Evolutionary conservation across 2,329 filamentous ascomycete genomes (phyloP), one percentile per base, ranked within the genome.

Genomic region (Huntiella moniliformis): DNA sequence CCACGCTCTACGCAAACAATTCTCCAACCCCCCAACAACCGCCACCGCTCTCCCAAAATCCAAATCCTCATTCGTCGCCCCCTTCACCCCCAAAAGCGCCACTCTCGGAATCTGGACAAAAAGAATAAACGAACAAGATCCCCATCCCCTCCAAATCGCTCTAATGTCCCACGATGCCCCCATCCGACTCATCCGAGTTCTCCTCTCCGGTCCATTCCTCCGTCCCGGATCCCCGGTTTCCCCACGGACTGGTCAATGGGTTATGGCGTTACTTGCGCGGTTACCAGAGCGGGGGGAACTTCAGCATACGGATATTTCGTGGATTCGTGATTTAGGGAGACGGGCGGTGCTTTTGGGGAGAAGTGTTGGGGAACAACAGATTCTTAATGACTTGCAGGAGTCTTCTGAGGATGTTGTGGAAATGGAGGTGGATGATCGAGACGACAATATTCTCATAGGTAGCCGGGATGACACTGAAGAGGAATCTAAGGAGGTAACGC

Each of bases 181-280:
- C 2, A 62, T 88, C 42, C 68, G 72, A 33, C 66, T 88, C 31
- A 58, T 94, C 35, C 69, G 73, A 18, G 66, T 87, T 44, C 62
- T 82, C n/a, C 64, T 80, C 22, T 67, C 70, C 13, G 74, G 74
- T 44, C 74, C 74, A 50, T 74, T 81, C 44, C 68, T 80, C 45
- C 70, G 68, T 39, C 70, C 69, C 42, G 72, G 71, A n/a, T 61
- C 66, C 16, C 67, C 70, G 28, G 64, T 85, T 28, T 67, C 74
- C 18, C 70, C 73, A 54, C 71, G 77, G 41, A 76, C 82, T 4
- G 86, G 84, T 50, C 70, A 76, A 12, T 96, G 88, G 88, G 66
- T 83, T 3, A 95, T 86, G 87, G 77, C 80, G 0, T 61, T 94
- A 48, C 65, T 95, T 38, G 84, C 82, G 2, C 72, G 77, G 48